Conservation (phyloP, 306 rosid genomes). For the Phaseolus lunatus region DNA sequence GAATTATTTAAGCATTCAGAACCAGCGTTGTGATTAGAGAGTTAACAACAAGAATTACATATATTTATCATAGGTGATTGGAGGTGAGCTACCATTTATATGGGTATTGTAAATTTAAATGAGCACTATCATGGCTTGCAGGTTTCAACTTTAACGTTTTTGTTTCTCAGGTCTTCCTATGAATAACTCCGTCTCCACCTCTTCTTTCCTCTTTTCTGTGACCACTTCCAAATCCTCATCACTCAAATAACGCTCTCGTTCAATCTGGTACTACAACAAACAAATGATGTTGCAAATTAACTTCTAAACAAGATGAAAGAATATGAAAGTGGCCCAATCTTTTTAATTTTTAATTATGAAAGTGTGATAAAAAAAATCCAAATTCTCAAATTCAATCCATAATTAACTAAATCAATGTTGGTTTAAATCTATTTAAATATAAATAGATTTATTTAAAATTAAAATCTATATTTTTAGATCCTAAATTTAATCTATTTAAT, state of each 20-base stretch:
- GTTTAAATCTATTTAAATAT: too few relatives aligned
- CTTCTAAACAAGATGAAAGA: not conserved
- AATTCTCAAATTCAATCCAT: too few relatives aligned
- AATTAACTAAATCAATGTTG: too few relatives aligned
- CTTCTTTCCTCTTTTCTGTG: constrained; percentile 27
- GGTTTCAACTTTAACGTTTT: constrained; percentile 32
- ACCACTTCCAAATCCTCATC: constrained; percentile 15
- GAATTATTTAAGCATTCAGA: constrained; percentile 13
- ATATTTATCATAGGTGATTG: constrained; percentile 3
- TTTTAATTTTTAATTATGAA: too few relatives aligned
- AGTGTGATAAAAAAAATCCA: too few relatives aligned
- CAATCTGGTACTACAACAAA: constrained; percentile 54
- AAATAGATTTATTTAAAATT: too few relatives aligned
- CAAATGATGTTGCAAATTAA: not conserved
- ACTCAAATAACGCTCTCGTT: constrained; percentile 11
- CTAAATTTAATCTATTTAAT: too few relatives aligned
- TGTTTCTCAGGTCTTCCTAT: constrained; percentile 68
- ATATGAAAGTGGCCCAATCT: not conserved
- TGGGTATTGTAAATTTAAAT: not conserved
- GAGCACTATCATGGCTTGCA: not conserved
- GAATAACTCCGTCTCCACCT: constrained; percentile 83
- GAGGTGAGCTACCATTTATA: not conserved
- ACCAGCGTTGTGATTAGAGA: not conserved
- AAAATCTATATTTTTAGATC: too few relatives aligned
- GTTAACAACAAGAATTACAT: not conserved